Conservation (phyloP, 164 flowering plant genomes). For the Umbellularia californica region DNA sequence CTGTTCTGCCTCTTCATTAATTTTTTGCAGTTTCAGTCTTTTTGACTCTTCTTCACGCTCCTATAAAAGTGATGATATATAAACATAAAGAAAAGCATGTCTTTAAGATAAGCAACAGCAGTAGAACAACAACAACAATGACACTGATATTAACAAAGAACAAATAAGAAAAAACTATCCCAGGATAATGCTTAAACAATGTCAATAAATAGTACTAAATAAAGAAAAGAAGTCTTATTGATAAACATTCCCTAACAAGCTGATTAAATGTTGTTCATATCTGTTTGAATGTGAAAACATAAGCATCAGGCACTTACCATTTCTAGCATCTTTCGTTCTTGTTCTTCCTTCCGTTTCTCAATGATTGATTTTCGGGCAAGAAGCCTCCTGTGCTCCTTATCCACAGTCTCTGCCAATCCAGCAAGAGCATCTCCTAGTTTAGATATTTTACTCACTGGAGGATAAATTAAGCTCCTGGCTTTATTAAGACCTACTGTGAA, state of each 20-base stretch:
- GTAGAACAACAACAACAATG: too few relatives aligned
- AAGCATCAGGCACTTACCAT: conserved; percentile 40
- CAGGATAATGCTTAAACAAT: too few relatives aligned
- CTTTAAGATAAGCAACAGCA: too few relatives aligned
- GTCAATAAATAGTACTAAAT: too few relatives aligned
- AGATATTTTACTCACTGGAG: conserved; percentile 36
- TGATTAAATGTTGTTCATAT: too few relatives aligned
- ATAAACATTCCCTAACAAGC: too few relatives aligned
- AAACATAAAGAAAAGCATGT: too few relatives aligned
- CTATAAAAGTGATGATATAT: conserved; percentile 22
- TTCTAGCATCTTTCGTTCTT: conserved; percentile 78
- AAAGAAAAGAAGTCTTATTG: too few relatives aligned
- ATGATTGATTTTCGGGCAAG: conserved; percentile 92
- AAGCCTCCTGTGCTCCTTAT: conserved; percentile 85
- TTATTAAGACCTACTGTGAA: conserved; percentile 67
- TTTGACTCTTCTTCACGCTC: conserved; percentile 82
- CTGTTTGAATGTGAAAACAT: too few relatives aligned
- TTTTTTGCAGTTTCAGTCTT: conserved; percentile 63
- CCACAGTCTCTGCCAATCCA: conserved; percentile 63
- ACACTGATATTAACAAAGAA: too few relatives aligned
- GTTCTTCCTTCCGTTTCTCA: conserved; percentile 94
- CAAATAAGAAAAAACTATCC: too few relatives aligned
- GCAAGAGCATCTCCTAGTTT: conserved; percentile 57
- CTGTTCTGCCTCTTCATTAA: conserved; percentile 81
- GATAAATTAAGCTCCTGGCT: conserved; percentile 64